A percentile compares a stretch with the other conserved stretches of the same genome.
These are phyloP conservation scores for Podila clonocystis DNA, from an alignment of 192 early-diverging fungal species.

Conservation along the genomic window DNA sequence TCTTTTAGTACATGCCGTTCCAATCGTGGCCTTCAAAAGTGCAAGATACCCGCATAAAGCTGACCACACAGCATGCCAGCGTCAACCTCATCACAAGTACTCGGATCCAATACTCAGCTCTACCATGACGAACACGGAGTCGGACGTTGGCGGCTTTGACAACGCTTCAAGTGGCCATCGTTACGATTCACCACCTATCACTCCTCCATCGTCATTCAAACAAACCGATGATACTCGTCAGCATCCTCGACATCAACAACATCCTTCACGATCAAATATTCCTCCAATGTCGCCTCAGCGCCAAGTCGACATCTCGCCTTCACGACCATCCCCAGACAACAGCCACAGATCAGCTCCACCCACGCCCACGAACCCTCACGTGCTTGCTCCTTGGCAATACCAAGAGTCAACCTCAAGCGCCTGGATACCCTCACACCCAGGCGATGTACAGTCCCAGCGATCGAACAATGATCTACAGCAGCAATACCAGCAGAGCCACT, in stretches of 20 bases:
- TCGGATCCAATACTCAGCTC: too few relatives aligned
- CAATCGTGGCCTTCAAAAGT: neutral
- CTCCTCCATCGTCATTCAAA: too few relatives aligned
- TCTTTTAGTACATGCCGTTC: neutral
- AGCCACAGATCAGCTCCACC: neutral
- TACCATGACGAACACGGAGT: too few relatives aligned
- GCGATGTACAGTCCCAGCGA: neutral
- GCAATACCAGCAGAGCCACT: neutral
- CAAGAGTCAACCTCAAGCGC: neutral
- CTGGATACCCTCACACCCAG: too few relatives aligned
- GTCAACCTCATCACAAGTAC: too few relatives aligned
- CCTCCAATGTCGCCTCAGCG: neutral
- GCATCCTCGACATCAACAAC: too few relatives aligned
- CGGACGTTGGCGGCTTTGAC: too few relatives aligned
- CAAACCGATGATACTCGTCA: too few relatives aligned
- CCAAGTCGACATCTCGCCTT: neutral
- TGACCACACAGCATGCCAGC: too few relatives aligned
- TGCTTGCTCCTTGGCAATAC: neutral
- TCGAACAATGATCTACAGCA: neutral
- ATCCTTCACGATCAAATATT: too few relatives aligned
- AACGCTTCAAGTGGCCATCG: too few relatives aligned
- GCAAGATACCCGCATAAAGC: neutral
- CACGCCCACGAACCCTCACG: neutral
- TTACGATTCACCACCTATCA: too few relatives aligned
- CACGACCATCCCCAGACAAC: neutral